phyloP scores from a whole-genome alignment of 805 yeast genomes.

The Saturnispora serradocipensis region DNA sequence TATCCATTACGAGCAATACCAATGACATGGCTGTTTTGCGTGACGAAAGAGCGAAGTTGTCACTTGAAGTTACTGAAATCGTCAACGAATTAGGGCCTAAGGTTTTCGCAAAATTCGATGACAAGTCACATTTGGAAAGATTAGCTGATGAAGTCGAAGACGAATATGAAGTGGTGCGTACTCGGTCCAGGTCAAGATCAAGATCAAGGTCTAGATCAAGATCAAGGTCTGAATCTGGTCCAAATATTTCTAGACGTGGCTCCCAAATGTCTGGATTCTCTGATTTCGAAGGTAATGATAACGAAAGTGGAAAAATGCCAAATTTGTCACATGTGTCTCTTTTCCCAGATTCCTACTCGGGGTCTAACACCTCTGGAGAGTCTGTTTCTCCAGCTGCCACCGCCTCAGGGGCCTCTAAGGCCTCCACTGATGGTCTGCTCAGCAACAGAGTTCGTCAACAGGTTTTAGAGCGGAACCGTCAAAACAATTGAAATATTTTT shows the following conservation, averaged over 20 bases:
- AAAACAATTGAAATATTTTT: constrained; percentile 6
- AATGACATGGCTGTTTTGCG: constrained; percentile 47
- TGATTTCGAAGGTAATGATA: constrained; percentile 11
- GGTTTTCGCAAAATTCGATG: constrained; percentile 70
- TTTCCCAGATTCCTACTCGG: constrained; percentile 20
- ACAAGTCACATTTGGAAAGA: constrained; percentile 13
- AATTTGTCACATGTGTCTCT: constrained; percentile 27
- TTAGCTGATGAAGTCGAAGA: constrained; percentile 15
- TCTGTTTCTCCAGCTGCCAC: background rate
- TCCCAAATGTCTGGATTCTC: constrained; percentile 25
- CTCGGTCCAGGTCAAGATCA: constrained; percentile 17
- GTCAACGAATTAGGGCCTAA: constrained; percentile 79
- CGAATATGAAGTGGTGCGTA: constrained; percentile 19
- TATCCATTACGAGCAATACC: constrained; percentile 46
- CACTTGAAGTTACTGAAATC: constrained; percentile 66
- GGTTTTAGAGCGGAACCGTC: constrained; percentile 20
- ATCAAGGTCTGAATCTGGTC: constrained; percentile 11
- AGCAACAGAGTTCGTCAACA: constrained; percentile 18
- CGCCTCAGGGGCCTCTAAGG: background rate
- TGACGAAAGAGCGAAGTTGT: constrained; percentile 49
- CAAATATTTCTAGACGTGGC: constrained; percentile 12
- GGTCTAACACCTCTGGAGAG: background rate
- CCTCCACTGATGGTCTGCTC: constrained; percentile 5
- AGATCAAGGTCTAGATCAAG: constrained; percentile 14
- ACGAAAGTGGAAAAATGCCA: constrained; percentile 14